These are phyloP conservation scores for Xanthoconium stramineum DNA, from an alignment of 768 basidiomycete species.

Conservation along the genomic window DNA sequence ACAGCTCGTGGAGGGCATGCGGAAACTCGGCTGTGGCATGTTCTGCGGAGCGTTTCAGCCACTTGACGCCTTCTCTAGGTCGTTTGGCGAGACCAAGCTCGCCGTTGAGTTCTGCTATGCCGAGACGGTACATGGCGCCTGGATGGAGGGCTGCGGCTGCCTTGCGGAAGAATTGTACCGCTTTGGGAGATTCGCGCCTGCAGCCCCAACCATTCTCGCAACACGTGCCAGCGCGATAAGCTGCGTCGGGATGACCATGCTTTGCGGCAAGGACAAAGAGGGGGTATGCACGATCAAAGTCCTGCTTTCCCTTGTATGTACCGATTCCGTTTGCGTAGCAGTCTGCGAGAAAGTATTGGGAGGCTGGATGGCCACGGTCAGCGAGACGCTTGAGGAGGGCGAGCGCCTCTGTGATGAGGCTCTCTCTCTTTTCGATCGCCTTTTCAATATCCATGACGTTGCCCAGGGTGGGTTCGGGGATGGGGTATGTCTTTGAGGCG, in stretches of 20 bases:
- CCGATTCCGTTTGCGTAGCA: conserved; percentile 99
- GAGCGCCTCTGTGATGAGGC: conserved; percentile 85
- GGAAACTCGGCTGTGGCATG: conserved; percentile 93
- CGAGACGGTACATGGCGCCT: conserved; percentile 94
- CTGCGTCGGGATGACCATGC: conserved; percentile 93
- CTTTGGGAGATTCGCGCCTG: conserved; percentile 86
- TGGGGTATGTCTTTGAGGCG: conserved; percentile 85
- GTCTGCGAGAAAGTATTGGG: conserved; percentile 97
- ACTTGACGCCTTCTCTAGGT: conserved; percentile 96
- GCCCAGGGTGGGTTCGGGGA: conserved; percentile 64
- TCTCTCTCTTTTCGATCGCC: conserved; percentile 79
- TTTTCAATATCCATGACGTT: conserved; percentile 81
- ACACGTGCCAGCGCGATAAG: conserved; percentile 94
- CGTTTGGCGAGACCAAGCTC: conserved; percentile 83
- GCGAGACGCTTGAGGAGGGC: conserved; percentile 86
- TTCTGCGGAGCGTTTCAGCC: conserved; percentile 96
- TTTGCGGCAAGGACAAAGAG: conserved; percentile 95
- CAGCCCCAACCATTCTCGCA: conserved; percentile 99
- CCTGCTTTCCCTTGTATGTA: conserved; percentile 83
- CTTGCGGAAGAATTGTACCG: conserved; percentile 90
- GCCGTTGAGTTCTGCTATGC: conserved; percentile 94
- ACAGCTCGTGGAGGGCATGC: conserved; percentile 93
- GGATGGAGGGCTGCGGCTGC: conserved; percentile 89
- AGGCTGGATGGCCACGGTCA: conserved; percentile 89
- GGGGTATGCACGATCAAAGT: conserved; percentile 96